Evolutionary conservation across 129 eudicot genomes (phyloP).

Genomic region (Lactuca saligna): DNA sequence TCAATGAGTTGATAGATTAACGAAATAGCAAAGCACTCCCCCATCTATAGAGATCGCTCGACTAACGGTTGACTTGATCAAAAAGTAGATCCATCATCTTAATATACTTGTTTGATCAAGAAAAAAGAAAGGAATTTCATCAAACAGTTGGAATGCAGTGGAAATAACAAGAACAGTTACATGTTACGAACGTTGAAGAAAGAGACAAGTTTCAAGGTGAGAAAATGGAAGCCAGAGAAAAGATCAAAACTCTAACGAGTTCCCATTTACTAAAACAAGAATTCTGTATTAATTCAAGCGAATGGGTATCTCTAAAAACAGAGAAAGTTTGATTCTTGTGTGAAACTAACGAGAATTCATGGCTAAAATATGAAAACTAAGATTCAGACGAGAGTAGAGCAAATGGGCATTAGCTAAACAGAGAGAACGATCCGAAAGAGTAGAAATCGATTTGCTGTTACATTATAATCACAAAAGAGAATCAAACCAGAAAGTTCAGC

Average conservation of each 20-base stretch:
- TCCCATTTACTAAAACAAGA: conserved; percentile 40
- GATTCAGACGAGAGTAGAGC: conserved; percentile 2
- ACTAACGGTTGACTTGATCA: conserved; percentile 49
- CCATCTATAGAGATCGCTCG: conserved; percentile 42
- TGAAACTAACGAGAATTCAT: conserved; percentile 25
- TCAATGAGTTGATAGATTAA: conserved; percentile 5
- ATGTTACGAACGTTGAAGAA: conserved; percentile 18
- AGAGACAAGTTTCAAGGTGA: conserved; percentile 13
- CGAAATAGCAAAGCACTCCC: conserved; percentile 22
- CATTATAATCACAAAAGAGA: conserved; percentile 30
- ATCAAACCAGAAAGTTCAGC: background rate
- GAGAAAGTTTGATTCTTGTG: background rate
- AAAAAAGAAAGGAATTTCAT: conserved; percentile 23
- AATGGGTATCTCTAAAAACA: conserved; percentile 40
- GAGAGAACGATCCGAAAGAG: conserved; percentile 10
- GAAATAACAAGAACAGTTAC: conserved; percentile 35
- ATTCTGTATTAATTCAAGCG: conserved; percentile 20
- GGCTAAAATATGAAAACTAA: background rate
- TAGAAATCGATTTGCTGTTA: conserved; percentile 24
- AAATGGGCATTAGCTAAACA: conserved; percentile 16
- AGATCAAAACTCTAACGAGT: conserved; percentile 44
- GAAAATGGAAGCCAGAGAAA: background rate
- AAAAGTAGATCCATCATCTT: conserved; percentile 48
- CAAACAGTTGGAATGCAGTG: conserved; percentile 32
- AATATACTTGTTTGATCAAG: conserved; percentile 22